Evolutionary conservation across 1,139 yeast genomes (phyloP).

Genomic region (Groenewaldozyma auringiensis): DNA sequence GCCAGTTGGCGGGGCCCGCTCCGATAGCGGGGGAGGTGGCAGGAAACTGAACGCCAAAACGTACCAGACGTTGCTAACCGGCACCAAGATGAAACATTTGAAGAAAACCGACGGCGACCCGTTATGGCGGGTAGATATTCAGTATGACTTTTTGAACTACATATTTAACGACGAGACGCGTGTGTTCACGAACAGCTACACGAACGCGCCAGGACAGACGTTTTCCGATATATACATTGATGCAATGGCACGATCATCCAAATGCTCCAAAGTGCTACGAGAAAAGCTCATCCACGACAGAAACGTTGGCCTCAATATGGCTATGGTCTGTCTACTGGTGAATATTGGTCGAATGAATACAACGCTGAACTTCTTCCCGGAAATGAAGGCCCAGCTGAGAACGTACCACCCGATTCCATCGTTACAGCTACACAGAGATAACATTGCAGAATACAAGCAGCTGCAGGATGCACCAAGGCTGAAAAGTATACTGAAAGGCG

Average conservation of each 20-base stretch:
- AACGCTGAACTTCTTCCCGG: constrained; percentile 91
- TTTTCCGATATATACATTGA: constrained; percentile 82
- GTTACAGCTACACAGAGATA: constrained; percentile 59
- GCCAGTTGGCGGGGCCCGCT: too few relatives aligned
- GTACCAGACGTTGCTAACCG: constrained; percentile 26
- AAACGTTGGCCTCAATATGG: constrained; percentile 59
- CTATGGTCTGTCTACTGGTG: constrained; percentile 77
- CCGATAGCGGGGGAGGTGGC: not conserved
- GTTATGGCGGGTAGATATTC: constrained; percentile 81
- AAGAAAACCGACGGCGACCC: constrained; percentile 92
- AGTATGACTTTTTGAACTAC: constrained; percentile 63
- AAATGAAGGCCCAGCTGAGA: constrained; percentile 87
- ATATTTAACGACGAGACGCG: constrained; percentile 56
- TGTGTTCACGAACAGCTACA: constrained; percentile 61
- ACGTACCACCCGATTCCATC: constrained; percentile 93
- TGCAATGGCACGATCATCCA: constrained; percentile 74
- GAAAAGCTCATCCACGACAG: constrained; percentile 66
- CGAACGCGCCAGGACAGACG: constrained; percentile 36
- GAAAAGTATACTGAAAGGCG: constrained; percentile 80
- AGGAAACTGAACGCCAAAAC: constrained; percentile 16
- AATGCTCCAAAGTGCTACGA: constrained; percentile 73
- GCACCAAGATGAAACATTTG: constrained; percentile 53
- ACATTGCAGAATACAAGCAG: constrained; percentile 49
- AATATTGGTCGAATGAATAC: constrained; percentile 94
- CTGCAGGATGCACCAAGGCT: constrained; percentile 92